These are phyloP conservation scores for Eleusine coracana DNA, from an alignment of 176 grass and related monocot genomes.

Conservation along the genomic window DNA sequence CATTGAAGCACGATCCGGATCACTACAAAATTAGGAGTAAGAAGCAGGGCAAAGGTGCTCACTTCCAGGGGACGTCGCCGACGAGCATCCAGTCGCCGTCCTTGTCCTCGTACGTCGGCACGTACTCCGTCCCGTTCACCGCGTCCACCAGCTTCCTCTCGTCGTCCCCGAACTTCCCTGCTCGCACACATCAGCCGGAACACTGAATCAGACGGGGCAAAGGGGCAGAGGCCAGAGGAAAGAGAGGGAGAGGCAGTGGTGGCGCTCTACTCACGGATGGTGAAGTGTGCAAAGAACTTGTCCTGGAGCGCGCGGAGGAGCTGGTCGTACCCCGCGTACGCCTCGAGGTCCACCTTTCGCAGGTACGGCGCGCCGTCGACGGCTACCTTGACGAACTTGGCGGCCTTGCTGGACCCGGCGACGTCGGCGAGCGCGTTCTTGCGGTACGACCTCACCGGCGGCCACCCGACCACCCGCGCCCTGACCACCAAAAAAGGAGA, in stretches of 20 bases:
- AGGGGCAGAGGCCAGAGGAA: not conserved
- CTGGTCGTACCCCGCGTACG: constrained; percentile 69
- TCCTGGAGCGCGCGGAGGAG: constrained; percentile 82
- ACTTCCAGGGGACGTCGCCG: constrained; percentile 99
- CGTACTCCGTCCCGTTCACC: constrained; percentile 86
- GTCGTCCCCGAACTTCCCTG: constrained; percentile 84
- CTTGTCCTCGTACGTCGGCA: constrained; percentile 99
- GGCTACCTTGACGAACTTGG: constrained; percentile 94
- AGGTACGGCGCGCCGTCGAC: constrained; percentile 95
- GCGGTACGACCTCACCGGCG: constrained; percentile 83
- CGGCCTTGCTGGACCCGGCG: constrained; percentile 54
- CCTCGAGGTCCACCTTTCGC: constrained; percentile 88
- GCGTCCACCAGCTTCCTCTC: constrained; percentile 87
- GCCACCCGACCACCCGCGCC: constrained; percentile 93
- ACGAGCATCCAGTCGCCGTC: constrained; percentile 99
- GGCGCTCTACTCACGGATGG: constrained; percentile 57
- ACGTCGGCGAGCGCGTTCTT: constrained; percentile 72
- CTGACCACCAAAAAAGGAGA: constrained; percentile 30
- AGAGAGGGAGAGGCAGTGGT: not conserved
- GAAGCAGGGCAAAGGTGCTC: constrained; percentile 32
- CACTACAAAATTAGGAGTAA: not conserved
- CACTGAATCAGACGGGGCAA: not conserved
- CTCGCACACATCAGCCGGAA: not conserved
- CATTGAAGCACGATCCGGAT: not conserved
- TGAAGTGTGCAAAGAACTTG: constrained; percentile 98